Evolutionary conservation across 2,329 filamentous ascomycete species (phyloP).

Genomic region (Balansia obtecta): DNA sequence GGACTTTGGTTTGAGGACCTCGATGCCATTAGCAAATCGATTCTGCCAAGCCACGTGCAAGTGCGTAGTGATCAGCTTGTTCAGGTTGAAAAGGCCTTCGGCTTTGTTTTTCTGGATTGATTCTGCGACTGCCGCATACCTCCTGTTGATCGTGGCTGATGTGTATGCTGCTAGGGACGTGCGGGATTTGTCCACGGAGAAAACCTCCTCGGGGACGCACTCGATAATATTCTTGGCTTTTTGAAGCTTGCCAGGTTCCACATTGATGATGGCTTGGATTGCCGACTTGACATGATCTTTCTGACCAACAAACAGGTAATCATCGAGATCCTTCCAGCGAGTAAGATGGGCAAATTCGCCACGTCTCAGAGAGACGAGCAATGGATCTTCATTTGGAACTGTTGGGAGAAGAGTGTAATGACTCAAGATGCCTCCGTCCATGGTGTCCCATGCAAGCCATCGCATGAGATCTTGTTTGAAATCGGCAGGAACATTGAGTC

Average conservation of each 20-base stretch:
- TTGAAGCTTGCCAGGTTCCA: conserved; percentile 38
- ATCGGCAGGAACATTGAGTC: conserved; percentile 42
- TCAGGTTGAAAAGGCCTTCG: conserved; percentile 52
- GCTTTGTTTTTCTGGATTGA: conserved; percentile 44
- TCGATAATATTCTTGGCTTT: conserved; percentile 51
- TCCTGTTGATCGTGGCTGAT: conserved; percentile 43
- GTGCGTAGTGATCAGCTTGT: conserved; percentile 69
- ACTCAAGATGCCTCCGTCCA: conserved; percentile 71
- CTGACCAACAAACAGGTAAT: conserved; percentile 61
- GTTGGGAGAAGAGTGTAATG: conserved; percentile 79
- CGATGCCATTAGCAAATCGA: conserved; percentile 62
- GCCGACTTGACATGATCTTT: conserved; percentile 50
- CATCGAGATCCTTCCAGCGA: conserved; percentile 58
- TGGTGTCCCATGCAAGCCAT: conserved; percentile 88
- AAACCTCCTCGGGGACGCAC: conserved; percentile 43
- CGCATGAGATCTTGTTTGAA: conserved; percentile 62
- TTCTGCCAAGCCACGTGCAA: conserved; percentile 79
- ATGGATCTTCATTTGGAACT: conserved; percentile 58
- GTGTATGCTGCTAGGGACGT: conserved; percentile 70
- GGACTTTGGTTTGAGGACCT: conserved; percentile 68
- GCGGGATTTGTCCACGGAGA: conserved; percentile 53
- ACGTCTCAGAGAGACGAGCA: conserved; percentile 60
- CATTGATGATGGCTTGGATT: conserved; percentile 43
- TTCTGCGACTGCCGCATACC: conserved; percentile 56
- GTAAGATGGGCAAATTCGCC: conserved; percentile 65